These are phyloP conservation scores for Ustilago nuda DNA, from an alignment of 1,284 basidiomycete species.

Conservation along the genomic window DNA sequence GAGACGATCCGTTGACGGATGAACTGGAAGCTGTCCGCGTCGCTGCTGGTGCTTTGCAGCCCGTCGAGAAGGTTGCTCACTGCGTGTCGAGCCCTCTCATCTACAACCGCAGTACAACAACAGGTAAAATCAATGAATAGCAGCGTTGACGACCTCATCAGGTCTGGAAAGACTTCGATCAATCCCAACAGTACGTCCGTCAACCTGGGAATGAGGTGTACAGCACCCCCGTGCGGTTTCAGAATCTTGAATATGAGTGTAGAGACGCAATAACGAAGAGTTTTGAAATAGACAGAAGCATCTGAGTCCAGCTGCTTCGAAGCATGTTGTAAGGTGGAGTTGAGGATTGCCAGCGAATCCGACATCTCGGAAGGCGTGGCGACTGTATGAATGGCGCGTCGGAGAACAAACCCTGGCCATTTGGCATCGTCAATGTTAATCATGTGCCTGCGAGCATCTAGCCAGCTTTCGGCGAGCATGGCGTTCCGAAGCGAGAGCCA, in stretches of 20 bases:
- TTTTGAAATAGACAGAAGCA: background rate
- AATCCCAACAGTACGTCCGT: slow-evolving; percentile 17
- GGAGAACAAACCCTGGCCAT: slow-evolving; percentile 32
- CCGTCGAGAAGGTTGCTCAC: slow-evolving; percentile 17
- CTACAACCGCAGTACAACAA: slow-evolving; percentile 13
- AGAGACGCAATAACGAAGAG: slow-evolving; percentile 15
- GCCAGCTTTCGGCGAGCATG: slow-evolving; percentile 31
- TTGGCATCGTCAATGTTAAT: slow-evolving; percentile 15
- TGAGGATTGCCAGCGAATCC: slow-evolving; percentile 33
- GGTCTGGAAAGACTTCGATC: slow-evolving; percentile 11
- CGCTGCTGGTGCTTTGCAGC: slow-evolving; percentile 1
- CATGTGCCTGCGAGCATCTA: slow-evolving; percentile 31
- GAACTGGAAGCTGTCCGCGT: background rate
- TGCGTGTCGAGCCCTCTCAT: slow-evolving; percentile 29
- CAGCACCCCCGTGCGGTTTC: background rate
- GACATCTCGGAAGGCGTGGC: slow-evolving; percentile 31
- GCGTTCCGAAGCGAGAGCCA: slow-evolving; percentile 39
- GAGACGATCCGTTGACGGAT: slow-evolving; percentile 6
- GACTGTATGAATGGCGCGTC: slow-evolving; percentile 15
- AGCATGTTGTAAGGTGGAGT: background rate
- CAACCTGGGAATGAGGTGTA: slow-evolving; percentile 28
- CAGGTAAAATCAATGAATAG: slow-evolving; percentile 12
- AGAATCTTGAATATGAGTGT: slow-evolving; percentile 9
- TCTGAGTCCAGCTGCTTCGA: background rate
- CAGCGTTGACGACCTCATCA: background rate